Evolutionary conservation across 768 basidiomycete species (phyloP).

Genomic region (Termitomyces sp.): DNA sequence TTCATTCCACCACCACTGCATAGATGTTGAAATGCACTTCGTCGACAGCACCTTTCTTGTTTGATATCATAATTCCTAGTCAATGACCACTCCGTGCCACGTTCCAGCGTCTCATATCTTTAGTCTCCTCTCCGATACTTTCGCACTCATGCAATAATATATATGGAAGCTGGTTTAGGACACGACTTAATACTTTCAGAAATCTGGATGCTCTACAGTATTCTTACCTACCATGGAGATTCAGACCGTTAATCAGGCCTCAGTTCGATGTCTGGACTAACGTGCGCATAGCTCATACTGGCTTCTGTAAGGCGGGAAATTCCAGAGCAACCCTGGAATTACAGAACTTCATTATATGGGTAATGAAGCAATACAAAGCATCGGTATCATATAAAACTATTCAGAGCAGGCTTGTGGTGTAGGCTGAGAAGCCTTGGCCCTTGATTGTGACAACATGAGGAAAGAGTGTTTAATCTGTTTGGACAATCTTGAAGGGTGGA

Average conservation of each 20-base stretch:
- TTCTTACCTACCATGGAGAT: background rate
- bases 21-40: too few relatives aligned
- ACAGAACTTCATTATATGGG: background rate
- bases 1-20: too few relatives aligned
- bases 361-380: background rate
- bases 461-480: background rate
- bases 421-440: background rate
- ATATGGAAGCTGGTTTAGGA: background rate
- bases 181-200: background rate
- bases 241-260: background rate
- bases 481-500: constrained; percentile 32
- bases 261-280: background rate
- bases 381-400: background rate
- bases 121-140: background rate
- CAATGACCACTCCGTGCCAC: background rate
- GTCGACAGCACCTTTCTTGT: too few relatives aligned
- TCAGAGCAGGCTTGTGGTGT: background rate
- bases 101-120: background rate
- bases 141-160: background rate
- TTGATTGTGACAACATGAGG: background rate
- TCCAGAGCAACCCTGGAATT: background rate
- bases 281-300: background rate
- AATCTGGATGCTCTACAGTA: background rate
- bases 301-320: background rate
- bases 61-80: background rate